A percentile compares a stretch with the other conserved stretches of the same genome.
Conservation (phyloP, 495 filamentous ascomycete species). For the Thermothielavioides terrestris region DNA sequence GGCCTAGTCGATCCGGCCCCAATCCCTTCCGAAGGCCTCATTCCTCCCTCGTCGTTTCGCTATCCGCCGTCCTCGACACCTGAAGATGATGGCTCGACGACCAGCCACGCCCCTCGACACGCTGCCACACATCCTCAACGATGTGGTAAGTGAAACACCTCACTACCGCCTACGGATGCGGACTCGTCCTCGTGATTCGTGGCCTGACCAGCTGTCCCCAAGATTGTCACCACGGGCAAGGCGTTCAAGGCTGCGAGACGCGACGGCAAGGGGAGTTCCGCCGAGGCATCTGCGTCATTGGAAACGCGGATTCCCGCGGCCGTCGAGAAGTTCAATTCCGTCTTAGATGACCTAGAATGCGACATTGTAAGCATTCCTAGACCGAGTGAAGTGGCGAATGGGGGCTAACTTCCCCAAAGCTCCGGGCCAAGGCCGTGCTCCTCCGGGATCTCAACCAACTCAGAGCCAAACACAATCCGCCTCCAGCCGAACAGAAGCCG, state of each 20-base stretch:
- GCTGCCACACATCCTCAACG: constrained; percentile 39
- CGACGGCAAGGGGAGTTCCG: constrained; percentile 29
- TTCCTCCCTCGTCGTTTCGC: too few species aligned
- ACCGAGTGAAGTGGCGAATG: neutral
- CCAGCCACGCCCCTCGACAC: constrained; percentile 34
- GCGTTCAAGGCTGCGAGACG: constrained; percentile 33
- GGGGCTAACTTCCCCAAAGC: constrained; percentile 25
- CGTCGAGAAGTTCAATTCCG: constrained; percentile 38
- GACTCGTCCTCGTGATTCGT: neutral
- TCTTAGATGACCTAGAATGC: constrained; percentile 43
- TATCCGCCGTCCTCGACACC: too few species aligned
- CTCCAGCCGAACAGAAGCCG: constrained; percentile 9
- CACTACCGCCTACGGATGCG: too few species aligned
- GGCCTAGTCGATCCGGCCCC: too few species aligned
- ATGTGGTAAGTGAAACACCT: constrained; percentile 31
- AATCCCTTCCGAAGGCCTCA: too few species aligned
- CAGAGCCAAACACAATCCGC: constrained; percentile 21
- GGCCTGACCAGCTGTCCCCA: constrained; percentile 1
- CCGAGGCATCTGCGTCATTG: constrained; percentile 22
- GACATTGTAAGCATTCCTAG: constrained; percentile 40
- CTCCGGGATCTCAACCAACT: constrained; percentile 34
- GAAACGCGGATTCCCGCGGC: constrained; percentile 30
- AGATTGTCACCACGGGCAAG: constrained; percentile 47
- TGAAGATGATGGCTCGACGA: constrained; percentile 31
- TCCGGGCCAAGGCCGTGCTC: constrained; percentile 35